phyloP scores from a whole-genome alignment of 345 rosid species.

The Nephelium lappaceum region DNA sequence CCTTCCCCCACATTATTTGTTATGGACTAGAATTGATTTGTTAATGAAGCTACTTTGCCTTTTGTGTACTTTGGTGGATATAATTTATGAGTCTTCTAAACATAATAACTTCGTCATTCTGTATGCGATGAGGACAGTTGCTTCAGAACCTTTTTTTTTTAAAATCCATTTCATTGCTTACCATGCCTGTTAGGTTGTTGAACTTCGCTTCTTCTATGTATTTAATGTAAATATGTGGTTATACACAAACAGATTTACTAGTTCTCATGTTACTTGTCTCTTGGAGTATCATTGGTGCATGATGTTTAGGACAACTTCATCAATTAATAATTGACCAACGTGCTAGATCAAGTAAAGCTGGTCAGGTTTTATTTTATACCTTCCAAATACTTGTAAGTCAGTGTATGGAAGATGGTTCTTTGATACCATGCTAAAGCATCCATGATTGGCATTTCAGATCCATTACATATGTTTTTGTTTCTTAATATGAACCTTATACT shows the following conservation, averaged over 20 bases:
- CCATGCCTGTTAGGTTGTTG: neutral
- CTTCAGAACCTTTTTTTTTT: neutral
- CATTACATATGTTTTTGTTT: neutral
- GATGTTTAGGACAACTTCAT: neutral
- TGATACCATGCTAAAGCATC: neutral
- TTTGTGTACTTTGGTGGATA: slow-evolving; percentile 2
- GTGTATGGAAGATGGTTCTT: neutral
- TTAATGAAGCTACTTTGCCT: slow-evolving; percentile 4
- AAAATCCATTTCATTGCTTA: neutral
- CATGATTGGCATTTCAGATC: neutral
- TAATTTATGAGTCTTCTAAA: neutral
- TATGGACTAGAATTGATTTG: slow-evolving; percentile 2
- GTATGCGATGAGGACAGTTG: neutral
- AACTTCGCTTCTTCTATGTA: neutral
- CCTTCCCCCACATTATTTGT: neutral
- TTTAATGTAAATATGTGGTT: neutral
- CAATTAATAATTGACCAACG: neutral
- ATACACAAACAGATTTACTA: neutral
- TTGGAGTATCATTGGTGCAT: neutral
- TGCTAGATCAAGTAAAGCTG: neutral
- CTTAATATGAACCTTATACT: neutral
- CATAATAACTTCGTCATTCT: neutral
- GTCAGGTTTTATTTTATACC: neutral
- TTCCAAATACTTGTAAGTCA: neutral
- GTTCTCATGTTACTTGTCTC: slow-evolving; percentile 6